phyloP scores from a whole-genome alignment of 495 filamentous ascomycete species.

The Penicillium ochrochloron region DNA sequence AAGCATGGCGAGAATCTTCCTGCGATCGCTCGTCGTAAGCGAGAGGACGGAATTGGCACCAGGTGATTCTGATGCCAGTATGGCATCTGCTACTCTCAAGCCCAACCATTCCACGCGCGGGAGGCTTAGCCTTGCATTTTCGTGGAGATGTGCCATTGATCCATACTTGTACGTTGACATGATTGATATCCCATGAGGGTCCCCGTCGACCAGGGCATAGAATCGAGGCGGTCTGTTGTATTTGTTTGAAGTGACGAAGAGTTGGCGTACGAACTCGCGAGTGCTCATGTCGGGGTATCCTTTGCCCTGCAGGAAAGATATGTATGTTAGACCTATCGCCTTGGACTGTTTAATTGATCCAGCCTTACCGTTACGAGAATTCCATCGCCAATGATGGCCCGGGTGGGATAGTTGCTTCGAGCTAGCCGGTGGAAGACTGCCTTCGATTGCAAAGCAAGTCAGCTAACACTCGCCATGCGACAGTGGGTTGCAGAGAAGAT shows the following conservation, averaged over 20 bases:
- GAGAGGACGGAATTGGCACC: conserved; percentile 50
- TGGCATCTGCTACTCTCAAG: conserved; percentile 64
- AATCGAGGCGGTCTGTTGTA: conserved; percentile 48
- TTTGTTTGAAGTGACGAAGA: conserved; percentile 29
- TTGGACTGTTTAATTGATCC: background rate
- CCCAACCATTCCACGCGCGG: conserved; percentile 75
- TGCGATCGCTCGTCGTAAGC: conserved; percentile 68
- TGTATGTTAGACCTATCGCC: background rate
- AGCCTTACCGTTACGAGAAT: conserved; percentile 69
- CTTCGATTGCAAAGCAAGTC: conserved; percentile 41
- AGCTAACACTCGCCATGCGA: background rate
- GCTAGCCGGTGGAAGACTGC: conserved; percentile 79
- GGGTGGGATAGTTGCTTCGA: conserved; percentile 55
- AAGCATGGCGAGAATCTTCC: conserved; percentile 69
- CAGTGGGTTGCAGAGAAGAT: background rate
- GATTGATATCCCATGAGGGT: conserved; percentile 86
- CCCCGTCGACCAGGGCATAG: conserved; percentile 78
- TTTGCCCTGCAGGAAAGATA: conserved; percentile 68
- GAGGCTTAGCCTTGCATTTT: conserved; percentile 62
- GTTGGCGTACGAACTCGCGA: conserved; percentile 61
- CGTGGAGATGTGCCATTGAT: conserved; percentile 73
- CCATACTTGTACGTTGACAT: conserved; percentile 86
- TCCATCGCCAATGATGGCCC: conserved; percentile 56
- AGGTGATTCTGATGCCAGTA: conserved; percentile 28
- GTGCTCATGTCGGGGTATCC: conserved; percentile 91